Evolutionary conservation across 2,329 filamentous ascomycete species (phyloP), one percentile per base, ranked within the genome.

Genomic region (Rachicladosporium sp.): DNA sequence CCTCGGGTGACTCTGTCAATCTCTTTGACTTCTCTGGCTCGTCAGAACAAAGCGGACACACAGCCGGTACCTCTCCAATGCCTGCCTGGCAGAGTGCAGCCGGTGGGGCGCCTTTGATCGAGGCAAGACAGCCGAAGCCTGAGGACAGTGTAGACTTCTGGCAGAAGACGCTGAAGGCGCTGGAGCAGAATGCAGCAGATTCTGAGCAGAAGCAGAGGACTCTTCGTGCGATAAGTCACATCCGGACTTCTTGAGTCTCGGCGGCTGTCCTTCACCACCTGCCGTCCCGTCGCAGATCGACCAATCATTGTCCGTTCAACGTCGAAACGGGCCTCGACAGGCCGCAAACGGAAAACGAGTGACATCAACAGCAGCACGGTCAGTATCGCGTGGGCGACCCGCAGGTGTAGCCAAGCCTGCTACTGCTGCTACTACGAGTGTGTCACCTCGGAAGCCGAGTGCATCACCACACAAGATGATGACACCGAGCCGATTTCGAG

Each of bases 91-190:
- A 62, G 38, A 50, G 36, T 11, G 32, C 35, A 11, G 43, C 31
- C 8, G 35, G 23, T 29, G 31, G 43, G 21, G 40, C 38, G 11
- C 43, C 40, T 21, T 33, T 41, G 19, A 42, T 46, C 29, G 52
- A 51, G 38, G 50, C 53, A 11, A 43, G 46, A 34, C 55, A 58
- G 40, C 55, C 58, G 10, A 62, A 63, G 48, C 57, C 53, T 36
- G 58, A 62, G 51, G 58, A 56, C 51, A 59, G 64, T 45, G 59
- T 66, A 41, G 65, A 68, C 52, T 64, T 69, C 55, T 76, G 73
- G 71, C 65, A 65, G 47, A 67, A 69, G 56, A 70, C 70, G 51
- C 55, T 69, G 45, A 67, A 65, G 57, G 64, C 63, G 50, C 53
- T 71, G 51, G 62, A 69, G 54, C 66, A 71, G 55, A 69, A 69